Evolutionary conservation across 192 early-diverging fungal genomes (phyloP).

Genomic region (Endogone sp.): DNA sequence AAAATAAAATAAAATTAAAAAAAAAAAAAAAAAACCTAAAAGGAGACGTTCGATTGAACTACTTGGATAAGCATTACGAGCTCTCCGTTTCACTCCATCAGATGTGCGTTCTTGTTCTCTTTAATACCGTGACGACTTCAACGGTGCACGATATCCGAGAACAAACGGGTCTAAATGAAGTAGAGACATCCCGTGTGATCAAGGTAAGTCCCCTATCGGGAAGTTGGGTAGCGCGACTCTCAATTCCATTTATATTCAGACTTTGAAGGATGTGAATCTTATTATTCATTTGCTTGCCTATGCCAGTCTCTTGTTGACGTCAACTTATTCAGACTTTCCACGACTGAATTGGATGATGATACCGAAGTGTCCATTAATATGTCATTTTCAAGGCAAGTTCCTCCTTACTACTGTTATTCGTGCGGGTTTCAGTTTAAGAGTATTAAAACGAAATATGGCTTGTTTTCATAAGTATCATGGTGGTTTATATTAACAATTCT

Average conservation of each 20-base stretch:
- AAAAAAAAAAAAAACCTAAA: no score
- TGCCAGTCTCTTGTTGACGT: slow-evolving; percentile 54
- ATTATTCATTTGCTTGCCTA: no score
- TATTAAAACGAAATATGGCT: no score
- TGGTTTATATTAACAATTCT: no score
- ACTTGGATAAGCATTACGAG: slow-evolving; percentile 75
- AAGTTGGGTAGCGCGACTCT: no score
- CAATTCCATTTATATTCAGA: slow-evolving; percentile 4
- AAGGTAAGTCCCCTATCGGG: slow-evolving; percentile 47
- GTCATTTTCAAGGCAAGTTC: slow-evolving; percentile 50
- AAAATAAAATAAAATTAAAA: slow-evolving; percentile 7
- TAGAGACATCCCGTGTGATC: slow-evolving; percentile 54
- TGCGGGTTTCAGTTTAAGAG: no score
- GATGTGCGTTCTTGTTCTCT: slow-evolving; percentile 60
- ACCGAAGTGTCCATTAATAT: slow-evolving; percentile 36
- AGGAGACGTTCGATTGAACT: slow-evolving; percentile 67
- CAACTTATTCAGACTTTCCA: slow-evolving; percentile 31
- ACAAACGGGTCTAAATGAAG: slow-evolving; percentile 45
- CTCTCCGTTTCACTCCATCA: slow-evolving; percentile 70
- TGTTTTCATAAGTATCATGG: no score
- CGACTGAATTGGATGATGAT: slow-evolving; percentile 10
- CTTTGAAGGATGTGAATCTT: no score
- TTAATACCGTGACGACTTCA: slow-evolving; percentile 50
- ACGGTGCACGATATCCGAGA: slow-evolving; percentile 49
- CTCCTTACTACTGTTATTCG: no score